Conservation (phyloP, 257 asterid genomes). For the Nicotiana attenuata region DNA sequence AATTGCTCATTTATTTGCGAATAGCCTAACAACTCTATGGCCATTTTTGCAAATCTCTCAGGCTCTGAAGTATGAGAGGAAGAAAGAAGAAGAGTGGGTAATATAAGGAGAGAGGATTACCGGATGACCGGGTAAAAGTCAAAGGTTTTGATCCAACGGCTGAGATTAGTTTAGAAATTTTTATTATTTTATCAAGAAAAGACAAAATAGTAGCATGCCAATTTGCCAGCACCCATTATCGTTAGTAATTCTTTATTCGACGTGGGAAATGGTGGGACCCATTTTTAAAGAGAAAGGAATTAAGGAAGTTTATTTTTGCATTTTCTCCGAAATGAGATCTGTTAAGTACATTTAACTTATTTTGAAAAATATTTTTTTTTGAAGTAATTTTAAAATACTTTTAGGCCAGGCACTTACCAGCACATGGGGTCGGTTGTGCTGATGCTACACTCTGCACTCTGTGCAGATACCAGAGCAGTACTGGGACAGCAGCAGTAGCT, state of each 20-base stretch:
- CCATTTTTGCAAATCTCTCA: constrained; percentile 35
- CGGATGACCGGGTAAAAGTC: constrained; percentile 40
- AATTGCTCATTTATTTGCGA: constrained; percentile 40
- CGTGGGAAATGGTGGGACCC: neutral
- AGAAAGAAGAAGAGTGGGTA: neutral
- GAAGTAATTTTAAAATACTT: too few relatives aligned
- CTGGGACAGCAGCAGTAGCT: too few relatives aligned
- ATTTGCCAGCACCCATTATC: neutral
- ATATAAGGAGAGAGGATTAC: constrained; percentile 35
- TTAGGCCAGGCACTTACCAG: too few relatives aligned
- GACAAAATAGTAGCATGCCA: neutral
- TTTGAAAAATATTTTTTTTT: too few relatives aligned
- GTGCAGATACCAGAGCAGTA: too few relatives aligned
- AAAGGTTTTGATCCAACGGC: constrained; percentile 22
- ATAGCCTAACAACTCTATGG: constrained; percentile 38
- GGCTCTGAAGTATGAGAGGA: neutral
- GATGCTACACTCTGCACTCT: too few relatives aligned
- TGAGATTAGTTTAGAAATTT: neutral
- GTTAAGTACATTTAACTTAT: too few relatives aligned
- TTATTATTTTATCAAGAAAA: neutral
- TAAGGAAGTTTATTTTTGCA: neutral
- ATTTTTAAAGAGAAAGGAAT: neutral
- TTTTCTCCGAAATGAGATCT: too few relatives aligned
- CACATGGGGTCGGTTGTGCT: too few relatives aligned
- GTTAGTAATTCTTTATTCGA: neutral